Percentiles rank a stretch among this genome's conserved stretches.
These are phyloP conservation scores for Sporodiniella umbellata DNA, from an alignment of 371 early-diverging fungal species.

Conservation along the genomic window DNA sequence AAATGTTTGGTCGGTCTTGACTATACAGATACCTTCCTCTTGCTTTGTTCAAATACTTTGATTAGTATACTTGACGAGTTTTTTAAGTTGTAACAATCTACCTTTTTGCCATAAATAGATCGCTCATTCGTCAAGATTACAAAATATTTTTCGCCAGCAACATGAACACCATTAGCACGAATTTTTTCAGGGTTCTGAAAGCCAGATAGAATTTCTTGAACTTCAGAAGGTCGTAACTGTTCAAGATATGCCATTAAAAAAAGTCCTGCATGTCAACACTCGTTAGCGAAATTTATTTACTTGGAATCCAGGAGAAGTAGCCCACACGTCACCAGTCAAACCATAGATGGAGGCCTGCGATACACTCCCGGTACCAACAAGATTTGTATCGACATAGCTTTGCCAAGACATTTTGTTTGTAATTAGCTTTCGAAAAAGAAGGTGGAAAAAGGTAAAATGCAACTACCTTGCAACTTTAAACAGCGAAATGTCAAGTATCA, in stretches of 20 bases:
- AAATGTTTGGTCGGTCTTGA: conserved; percentile 80
- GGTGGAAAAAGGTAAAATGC: no score
- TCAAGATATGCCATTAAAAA: no score
- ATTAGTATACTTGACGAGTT: no score
- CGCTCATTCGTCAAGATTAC: conserved; percentile 66
- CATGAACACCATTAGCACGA: conserved; percentile 65
- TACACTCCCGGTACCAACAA: conserved; percentile 77
- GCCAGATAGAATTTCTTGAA: conserved; percentile 54
- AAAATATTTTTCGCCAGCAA: conserved; percentile 74
- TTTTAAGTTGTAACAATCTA: no score
- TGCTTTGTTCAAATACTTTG: no score
- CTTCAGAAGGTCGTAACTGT: conserved; percentile 59
- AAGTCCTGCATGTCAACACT: no score
- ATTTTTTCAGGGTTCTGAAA: conserved; percentile 58
- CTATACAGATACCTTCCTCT: conserved; percentile 75
- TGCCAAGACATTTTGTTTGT: conserved; percentile 77
- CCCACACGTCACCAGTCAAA: conserved; percentile 73
- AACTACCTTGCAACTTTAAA: neutral
- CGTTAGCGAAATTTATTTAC: conserved; percentile 30
- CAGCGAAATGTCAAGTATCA: no score
- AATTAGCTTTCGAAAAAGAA: neutral
- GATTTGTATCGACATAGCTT: conserved; percentile 82
- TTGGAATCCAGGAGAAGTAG: conserved; percentile 66
- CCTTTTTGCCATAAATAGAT: conserved; percentile 80
- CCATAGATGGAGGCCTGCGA: conserved; percentile 78